Percentiles rank a stretch among this genome's conserved stretches.
phyloP scores from a whole-genome alignment of 129 eudicot genomes.

The Deinandra increscens region DNA sequence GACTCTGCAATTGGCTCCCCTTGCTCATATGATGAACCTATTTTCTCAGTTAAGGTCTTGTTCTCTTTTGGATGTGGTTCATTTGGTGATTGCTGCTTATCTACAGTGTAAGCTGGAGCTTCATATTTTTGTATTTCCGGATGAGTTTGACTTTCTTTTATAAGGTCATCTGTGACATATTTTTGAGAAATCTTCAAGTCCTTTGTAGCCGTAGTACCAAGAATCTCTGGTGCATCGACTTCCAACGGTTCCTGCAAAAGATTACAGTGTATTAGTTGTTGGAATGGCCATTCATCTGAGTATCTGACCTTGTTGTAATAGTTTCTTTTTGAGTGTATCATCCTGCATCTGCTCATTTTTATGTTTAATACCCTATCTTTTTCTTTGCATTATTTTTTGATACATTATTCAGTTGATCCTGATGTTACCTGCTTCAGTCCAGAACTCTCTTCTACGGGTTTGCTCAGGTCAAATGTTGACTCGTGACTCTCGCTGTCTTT shows the following conservation, averaged over 20 bases:
- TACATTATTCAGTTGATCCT: constrained; percentile 14
- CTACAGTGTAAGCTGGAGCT: constrained; percentile 9
- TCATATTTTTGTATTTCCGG: constrained; percentile 19
- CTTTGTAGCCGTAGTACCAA: constrained; percentile 23
- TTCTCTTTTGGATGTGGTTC: constrained; percentile 27
- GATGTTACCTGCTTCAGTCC: constrained; percentile 22
- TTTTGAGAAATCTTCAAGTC: constrained; percentile 24
- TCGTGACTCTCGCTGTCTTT: constrained; percentile 12
- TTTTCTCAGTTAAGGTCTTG: constrained; percentile 20
- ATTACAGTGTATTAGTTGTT: constrained; percentile 12
- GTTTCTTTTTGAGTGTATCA: neutral
- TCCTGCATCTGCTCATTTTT: constrained; percentile 12
- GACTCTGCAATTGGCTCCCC: constrained; percentile 23
- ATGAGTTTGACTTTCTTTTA: constrained; percentile 21
- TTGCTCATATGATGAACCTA: constrained; percentile 23
- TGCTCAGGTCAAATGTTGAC: constrained; percentile 13
- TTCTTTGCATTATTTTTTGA: neutral
- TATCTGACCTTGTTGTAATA: neutral
- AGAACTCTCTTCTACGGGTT: constrained; percentile 17
- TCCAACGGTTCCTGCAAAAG: constrained; percentile 36
- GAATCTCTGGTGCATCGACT: constrained; percentile 24
- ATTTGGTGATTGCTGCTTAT: constrained; percentile 20
- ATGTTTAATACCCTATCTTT: neutral
- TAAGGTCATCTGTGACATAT: constrained; percentile 18
- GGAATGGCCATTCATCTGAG: constrained; percentile 3